Conservation (phyloP, 169 alveolate genomes). For the Toxoplasma gondii region DNA sequence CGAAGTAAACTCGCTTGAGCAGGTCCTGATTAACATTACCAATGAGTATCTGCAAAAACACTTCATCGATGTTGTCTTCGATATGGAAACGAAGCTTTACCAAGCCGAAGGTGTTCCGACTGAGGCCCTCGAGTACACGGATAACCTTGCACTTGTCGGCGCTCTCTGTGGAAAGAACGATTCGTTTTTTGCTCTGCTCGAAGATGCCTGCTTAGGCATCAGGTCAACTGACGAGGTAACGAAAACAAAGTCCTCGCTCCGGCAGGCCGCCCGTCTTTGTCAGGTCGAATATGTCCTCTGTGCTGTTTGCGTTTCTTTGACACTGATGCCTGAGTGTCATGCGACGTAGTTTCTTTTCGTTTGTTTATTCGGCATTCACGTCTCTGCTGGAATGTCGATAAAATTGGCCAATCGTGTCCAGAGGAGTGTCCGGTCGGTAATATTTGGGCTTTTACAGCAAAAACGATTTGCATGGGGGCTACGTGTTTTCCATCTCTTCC, state of each 20-base stretch:
- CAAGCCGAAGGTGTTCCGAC: constrained; percentile 85
- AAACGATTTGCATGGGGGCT: no score
- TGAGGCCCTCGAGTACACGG: constrained; percentile 83
- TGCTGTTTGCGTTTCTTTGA: neutral
- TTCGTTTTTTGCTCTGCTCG: constrained; percentile 85
- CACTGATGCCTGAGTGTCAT: no score
- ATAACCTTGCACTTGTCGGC: constrained; percentile 66
- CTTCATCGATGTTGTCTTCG: constrained; percentile 92
- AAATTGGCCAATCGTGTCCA: no score
- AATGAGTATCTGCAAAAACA: constrained; percentile 97
- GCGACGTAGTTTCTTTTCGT: no score
- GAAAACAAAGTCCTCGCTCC: no score
- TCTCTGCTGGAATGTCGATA: no score
- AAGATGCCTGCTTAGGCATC: constrained; percentile 90
- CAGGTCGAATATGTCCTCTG: neutral
- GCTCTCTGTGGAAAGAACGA: constrained; percentile 66
- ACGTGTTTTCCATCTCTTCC: no score
- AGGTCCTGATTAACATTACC: constrained; percentile 97
- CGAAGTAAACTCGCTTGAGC: constrained; percentile 96
- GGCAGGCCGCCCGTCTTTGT: neutral
- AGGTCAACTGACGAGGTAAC: constrained; percentile 79
- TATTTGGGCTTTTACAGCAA: no score
- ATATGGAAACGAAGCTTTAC: constrained; percentile 84
- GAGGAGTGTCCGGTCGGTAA: no score
- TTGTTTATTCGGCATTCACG: no score